Evolutionary conservation across 805 yeast genomes (phyloP), one percentile per base, ranked within the genome.

Genomic region (Lachancea waltii): DNA sequence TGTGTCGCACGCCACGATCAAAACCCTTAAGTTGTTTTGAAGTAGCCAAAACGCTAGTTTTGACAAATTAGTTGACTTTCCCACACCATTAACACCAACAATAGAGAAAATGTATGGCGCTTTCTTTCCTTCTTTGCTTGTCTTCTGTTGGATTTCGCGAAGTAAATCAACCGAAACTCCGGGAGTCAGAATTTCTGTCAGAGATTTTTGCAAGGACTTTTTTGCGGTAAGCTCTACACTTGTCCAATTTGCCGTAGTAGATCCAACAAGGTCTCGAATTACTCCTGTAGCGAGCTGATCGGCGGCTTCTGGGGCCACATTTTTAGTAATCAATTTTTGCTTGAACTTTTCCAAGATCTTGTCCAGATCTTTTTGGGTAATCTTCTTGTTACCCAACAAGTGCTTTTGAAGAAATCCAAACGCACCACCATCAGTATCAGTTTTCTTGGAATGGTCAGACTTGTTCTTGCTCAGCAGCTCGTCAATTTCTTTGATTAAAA

Each of bases 1-100:
- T 0, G 98, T 92, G 65, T 90, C 98, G 65, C 97, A 90, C 0
- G 98, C 98, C 16, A 95, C 94, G 51, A 90, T 83, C 36, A 90
- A 69, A 1, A 90, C 95, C 48, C 75, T 77, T 58, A 85, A 71
- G 54, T 90, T 79, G 60, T 92, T 90, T 55, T 92, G 97, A 40
- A 90, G 64, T 36, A 90, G 70, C 98, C 98, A 90, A 60, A 85
- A 90, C 2, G 96, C 97, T 36, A 90, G 65, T 61, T 90, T 90
- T 18, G 97, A 92, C 44, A 90, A 67, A 54, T 90, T 92, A 2
- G 98, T 90, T 0, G 97, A 90, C 61, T 90, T 90, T 10, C 98
- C 98, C 28, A 90, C 98, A 31, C 98, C 98, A 60, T 90, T 90
- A 15, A 90, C 98, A 29, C 98, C 98, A 18, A 90, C 97, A 16